Evolutionary conservation across 805 yeast genomes (phyloP).

Genomic region (Torulaspora microellipsoides): DNA sequence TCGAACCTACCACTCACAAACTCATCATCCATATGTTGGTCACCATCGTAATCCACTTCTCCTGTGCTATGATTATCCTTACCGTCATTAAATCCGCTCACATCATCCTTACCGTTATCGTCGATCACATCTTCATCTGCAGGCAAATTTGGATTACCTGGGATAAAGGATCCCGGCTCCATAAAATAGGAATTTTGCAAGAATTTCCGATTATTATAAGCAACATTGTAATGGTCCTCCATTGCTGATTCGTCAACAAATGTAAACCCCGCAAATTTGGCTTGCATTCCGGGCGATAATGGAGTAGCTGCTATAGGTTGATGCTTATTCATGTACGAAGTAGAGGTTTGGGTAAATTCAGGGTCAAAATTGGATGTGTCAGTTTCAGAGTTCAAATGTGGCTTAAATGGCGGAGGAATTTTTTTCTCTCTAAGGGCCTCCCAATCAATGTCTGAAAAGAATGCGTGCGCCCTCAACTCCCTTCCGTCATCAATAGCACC

Average conservation of each 20-base stretch:
- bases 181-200: slow-evolving; percentile 37
- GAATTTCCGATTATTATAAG: slow-evolving; percentile 34
- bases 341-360: slow-evolving; percentile 89
- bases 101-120: slow-evolving; percentile 56
- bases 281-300: slow-evolving; percentile 90
- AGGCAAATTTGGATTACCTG: slow-evolving; percentile 74
- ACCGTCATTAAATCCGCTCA: slow-evolving; percentile 21
- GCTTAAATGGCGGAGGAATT: slow-evolving; percentile 95
- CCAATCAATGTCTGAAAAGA: slow-evolving; percentile 92
- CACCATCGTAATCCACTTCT: slow-evolving; percentile 39
- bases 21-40: slow-evolving; percentile 69
- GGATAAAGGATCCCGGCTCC: slow-evolving; percentile 69
- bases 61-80: slow-evolving; percentile 14
- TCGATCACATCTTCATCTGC: slow-evolving; percentile 82
- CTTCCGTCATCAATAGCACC: slow-evolving; percentile 91
- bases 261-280: slow-evolving; percentile 94
- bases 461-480: slow-evolving; percentile 87
- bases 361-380: slow-evolving; percentile 98
- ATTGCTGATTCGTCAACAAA: slow-evolving; percentile 91
- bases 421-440: slow-evolving; percentile 66
- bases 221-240: slow-evolving; percentile 68
- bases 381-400: slow-evolving; percentile 83
- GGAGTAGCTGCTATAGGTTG: slow-evolving; percentile 51
- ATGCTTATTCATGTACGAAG: slow-evolving; percentile 65
- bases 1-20: slow-evolving; percentile 90